A percentile compares a stretch with the other conserved stretches of the same genome.
Evolutionary conservation across 768 basidiomycete genomes (phyloP).

Genomic region (Kwoniella mangroviensis): DNA sequence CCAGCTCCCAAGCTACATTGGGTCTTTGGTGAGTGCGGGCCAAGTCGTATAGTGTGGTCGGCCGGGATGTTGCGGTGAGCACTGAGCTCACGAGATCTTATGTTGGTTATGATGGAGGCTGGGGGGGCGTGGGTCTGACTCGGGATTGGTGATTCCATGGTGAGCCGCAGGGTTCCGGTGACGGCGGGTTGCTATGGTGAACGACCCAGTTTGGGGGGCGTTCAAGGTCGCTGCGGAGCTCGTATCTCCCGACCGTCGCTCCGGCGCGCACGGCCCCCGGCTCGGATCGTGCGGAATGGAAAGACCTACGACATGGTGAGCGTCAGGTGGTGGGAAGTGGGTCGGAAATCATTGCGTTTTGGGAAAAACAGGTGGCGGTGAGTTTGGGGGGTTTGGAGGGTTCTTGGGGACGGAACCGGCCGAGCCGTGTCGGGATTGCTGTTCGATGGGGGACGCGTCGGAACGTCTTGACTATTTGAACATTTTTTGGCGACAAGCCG

Average conservation of each 20-base stretch:
- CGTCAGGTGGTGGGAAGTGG: not conserved
- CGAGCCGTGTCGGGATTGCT: not conserved
- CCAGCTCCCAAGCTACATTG: too few relatives aligned
- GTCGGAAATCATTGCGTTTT: conserved; percentile 7
- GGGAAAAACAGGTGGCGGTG: not conserved
- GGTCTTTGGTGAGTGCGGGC: too few relatives aligned
- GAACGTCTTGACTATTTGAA: not conserved
- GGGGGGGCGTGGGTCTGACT: not conserved
- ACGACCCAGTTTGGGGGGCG: not conserved
- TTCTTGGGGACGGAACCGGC: not conserved
- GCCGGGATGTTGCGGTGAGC: too few relatives aligned
- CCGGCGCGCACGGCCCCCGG: conserved; percentile 1
- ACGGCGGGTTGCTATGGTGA: too few relatives aligned
- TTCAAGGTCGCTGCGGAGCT: not conserved
- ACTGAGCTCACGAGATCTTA: too few relatives aligned
- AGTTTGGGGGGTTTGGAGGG: not conserved
- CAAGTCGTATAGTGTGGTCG: too few relatives aligned
- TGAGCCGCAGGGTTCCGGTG: too few relatives aligned
- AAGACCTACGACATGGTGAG: conserved; percentile 1
- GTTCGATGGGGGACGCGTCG: not conserved
- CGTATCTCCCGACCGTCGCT: not conserved
- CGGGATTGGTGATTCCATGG: too few relatives aligned
- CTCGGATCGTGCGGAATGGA: conserved; percentile 8
- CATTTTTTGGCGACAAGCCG: not conserved
- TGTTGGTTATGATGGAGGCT: too few relatives aligned